These are phyloP conservation scores for Lasiosphaeria ovina DNA, from an alignment of 495 filamentous ascomycete genomes.

Conservation along the genomic window DNA sequence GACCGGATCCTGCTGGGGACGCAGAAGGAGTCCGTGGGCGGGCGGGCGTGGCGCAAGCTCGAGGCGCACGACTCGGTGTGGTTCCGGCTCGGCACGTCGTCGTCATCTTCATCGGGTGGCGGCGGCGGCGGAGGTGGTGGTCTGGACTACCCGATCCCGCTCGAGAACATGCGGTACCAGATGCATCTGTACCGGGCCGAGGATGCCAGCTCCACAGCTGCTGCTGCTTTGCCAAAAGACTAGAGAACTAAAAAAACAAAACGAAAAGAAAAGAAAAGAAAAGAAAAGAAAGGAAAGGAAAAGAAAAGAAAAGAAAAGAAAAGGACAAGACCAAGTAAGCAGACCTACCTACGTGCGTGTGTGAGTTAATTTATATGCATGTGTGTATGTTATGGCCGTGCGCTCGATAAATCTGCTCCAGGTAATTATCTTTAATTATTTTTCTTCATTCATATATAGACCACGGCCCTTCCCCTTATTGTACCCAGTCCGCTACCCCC, in stretches of 20 bases:
- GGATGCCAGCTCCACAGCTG: conserved; percentile 4
- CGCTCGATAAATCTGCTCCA: too few relatives aligned
- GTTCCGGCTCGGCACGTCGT: conserved; percentile 61
- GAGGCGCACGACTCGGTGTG: conserved; percentile 72
- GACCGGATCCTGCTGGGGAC: conserved; percentile 69
- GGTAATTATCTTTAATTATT: too few relatives aligned
- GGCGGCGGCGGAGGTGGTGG: conserved; percentile 12
- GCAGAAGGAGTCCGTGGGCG: conserved; percentile 24
- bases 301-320: too few relatives aligned
- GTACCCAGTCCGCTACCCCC: too few relatives aligned
- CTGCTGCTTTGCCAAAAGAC: conserved; percentile 1
- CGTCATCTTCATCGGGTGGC: too few relatives aligned
- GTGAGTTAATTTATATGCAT: background rate
- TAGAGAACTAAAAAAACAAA: background rate
- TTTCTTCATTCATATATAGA: too few relatives aligned
- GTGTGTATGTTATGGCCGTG: background rate
- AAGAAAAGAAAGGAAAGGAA: too few relatives aligned
- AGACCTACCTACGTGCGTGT: too few relatives aligned
- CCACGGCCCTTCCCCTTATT: too few relatives aligned
- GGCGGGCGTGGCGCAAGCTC: conserved; percentile 66
- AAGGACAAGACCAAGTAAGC: too few relatives aligned
- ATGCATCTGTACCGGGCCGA: conserved; percentile 67
- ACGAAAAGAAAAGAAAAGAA: too few relatives aligned
- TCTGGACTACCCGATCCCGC: conserved; percentile 73
- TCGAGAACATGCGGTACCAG: conserved; percentile 96